Percentiles rank a stretch among this genome's conserved stretches.
Conservation (phyloP, 139 green algal species). For the Zygnema cylindricum region DNA sequence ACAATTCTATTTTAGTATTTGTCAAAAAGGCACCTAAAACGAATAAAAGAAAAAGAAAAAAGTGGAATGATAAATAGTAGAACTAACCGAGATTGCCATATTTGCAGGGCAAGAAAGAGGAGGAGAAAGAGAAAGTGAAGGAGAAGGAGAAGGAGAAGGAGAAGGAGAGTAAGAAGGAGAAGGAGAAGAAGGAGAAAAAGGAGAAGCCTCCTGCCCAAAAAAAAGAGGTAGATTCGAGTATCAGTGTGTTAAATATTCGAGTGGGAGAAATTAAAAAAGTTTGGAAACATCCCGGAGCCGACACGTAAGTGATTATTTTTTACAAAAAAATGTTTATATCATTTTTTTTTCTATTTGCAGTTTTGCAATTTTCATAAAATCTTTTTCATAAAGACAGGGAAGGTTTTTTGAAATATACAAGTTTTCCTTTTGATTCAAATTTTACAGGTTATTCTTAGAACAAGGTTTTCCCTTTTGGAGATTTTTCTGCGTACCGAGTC, state of each 20-base stretch:
- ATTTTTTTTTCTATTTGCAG: neutral
- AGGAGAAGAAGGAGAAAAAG: constrained; percentile 40
- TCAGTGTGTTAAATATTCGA: constrained; percentile 52
- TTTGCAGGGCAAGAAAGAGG: too few species aligned
- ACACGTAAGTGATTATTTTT: constrained; percentile 25
- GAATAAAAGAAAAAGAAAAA: too few species aligned
- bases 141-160: neutral
- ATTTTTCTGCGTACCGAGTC: too few species aligned
- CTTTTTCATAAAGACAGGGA: neutral
- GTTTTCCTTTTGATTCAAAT: neutral
- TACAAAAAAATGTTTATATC: neutral
- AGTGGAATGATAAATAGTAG: too few species aligned
- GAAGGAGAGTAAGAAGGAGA: neutral
- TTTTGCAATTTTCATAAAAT: too few species aligned
- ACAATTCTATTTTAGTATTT: too few species aligned
- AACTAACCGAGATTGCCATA: too few species aligned
- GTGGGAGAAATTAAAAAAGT: constrained; percentile 51
- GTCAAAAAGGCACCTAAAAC: too few species aligned
- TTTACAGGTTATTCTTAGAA: too few species aligned
- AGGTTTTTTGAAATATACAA: neutral
- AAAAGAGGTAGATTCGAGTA: constrained; percentile 45
- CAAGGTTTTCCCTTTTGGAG: too few species aligned
- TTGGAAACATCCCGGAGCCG: constrained; percentile 40
- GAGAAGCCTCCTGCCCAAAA: constrained; percentile 35
- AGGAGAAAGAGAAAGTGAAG: too few species aligned